These are phyloP conservation scores for Starmerella stigmatis DNA, from an alignment of 805 yeast genomes.

Conservation along the genomic window DNA sequence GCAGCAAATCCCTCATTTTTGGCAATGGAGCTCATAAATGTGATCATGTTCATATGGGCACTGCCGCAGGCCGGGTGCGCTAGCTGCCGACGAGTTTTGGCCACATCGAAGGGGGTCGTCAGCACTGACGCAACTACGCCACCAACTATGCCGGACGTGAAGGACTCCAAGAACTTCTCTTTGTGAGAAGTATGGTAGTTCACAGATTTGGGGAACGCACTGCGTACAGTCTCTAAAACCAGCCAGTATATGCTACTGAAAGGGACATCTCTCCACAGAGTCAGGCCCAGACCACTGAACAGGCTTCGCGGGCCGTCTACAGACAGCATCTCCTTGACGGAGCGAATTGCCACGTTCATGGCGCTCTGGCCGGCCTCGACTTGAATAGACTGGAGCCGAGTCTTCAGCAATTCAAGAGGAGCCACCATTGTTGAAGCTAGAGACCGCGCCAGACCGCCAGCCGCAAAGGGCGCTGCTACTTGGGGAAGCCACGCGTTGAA, in stretches of 20 bases:
- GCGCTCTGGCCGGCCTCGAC: conserved; percentile 41
- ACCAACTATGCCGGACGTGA: conserved; percentile 70
- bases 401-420: conserved; percentile 78
- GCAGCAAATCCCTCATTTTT: conserved; percentile 70
- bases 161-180: conserved; percentile 34
- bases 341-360: conserved; percentile 34
- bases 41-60: conserved; percentile 45
- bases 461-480: conserved; percentile 58
- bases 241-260: conserved; percentile 94
- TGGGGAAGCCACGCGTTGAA: conserved; percentile 21
- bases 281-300: conserved; percentile 76
- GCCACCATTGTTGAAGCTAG: conserved; percentile 77
- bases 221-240: conserved; percentile 48
- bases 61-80: conserved; percentile 32
- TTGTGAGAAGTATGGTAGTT: conserved; percentile 5
- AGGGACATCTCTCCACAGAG: conserved; percentile 96
- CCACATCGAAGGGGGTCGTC: conserved; percentile 96
- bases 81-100: conserved; percentile 83
- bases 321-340: conserved; percentile 42
- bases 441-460: conserved; percentile 77
- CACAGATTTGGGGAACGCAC: conserved; percentile 4
- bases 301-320: conserved; percentile 51
- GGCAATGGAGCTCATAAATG: conserved; percentile 51
- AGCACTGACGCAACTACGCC: conserved; percentile 77
- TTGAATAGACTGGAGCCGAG: conserved; percentile 65